A percentile compares a stretch with the other conserved stretches of the same genome.
phyloP scores from a whole-genome alignment of 129 eudicot genomes.

The Helianthus tuberosus region DNA sequence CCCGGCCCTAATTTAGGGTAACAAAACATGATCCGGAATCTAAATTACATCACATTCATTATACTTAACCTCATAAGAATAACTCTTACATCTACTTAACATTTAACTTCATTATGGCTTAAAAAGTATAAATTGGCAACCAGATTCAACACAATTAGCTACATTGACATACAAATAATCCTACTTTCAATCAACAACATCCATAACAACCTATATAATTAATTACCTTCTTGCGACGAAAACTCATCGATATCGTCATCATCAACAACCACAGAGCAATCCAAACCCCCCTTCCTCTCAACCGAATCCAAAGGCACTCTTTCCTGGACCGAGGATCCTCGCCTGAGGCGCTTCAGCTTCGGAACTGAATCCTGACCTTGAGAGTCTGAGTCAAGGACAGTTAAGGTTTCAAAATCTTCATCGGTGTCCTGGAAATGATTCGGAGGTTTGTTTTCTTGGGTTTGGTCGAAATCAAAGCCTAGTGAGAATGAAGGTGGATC shows the following conservation, averaged over 20 bases:
- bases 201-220: constrained; percentile 28
- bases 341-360: constrained; percentile 62
- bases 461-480: constrained; percentile 63
- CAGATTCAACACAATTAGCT: neutral
- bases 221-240: constrained; percentile 64
- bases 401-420: constrained; percentile 47
- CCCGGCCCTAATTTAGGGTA: neutral
- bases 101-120: neutral
- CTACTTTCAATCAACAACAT: neutral
- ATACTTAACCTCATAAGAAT: neutral
- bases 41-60: too few species aligned
- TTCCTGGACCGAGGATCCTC: constrained; percentile 36
- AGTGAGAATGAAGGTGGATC: constrained; percentile 82
- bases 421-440: constrained; percentile 32
- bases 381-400: constrained; percentile 41
- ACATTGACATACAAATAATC: neutral
- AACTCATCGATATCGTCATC: constrained; percentile 85
- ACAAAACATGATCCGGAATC: too few species aligned
- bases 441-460: constrained; percentile 20
- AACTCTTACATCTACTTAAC: neutral
- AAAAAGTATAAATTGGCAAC: neutral
- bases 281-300: constrained; percentile 19
- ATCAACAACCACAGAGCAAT: constrained; percentile 31
- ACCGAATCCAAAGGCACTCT: constrained; percentile 17
- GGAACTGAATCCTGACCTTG: constrained; percentile 30